Evolutionary conservation across 352 stramenopile genomes (phyloP), one percentile per base, ranked within the genome.

Genomic region (Thalassiosira mediterranea): DNA sequence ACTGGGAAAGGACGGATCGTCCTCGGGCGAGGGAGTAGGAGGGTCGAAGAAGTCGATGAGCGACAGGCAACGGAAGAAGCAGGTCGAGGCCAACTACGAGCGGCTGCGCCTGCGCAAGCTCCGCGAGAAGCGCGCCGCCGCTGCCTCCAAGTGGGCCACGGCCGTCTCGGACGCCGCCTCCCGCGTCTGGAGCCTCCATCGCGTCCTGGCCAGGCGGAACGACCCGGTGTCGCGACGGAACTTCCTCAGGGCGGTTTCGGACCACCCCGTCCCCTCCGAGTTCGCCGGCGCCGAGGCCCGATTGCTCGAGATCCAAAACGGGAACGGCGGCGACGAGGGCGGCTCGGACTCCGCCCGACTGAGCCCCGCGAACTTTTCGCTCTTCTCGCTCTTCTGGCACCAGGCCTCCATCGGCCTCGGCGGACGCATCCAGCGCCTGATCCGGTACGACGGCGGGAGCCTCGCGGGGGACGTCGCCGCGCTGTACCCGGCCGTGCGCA

Each of bases 331-430:
- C 29, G 40, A 26, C n/a, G 34, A 48, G 49, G 49, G 34, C 23
- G 67, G 25, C 37, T 19, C 3, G 25, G 52, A 63, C 11, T 54
- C 21, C 1, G n/a, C n/a, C n/a, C n/a, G n/a, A n/a, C 65, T 69
- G 19, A 78, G 70, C n/a, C 52, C 66, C 15, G 15, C 54, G 23
- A 72, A 79, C 32, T 88, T 87, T 75, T 86, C 72, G 17, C 40
- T 92, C 1, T 90, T 92, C 63, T 68, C 66, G 2, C 32, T 89
- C 7, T 92, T 86, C 79, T 92, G 87, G 87, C 59, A 83, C 28
- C 70, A 83, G 51, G 63, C 89, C 17, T 91, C 79, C 26, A 54
- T 81, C 13, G 70, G 71, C 2, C 59, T 92, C 46, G 81, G 76
- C 32, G 66, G 75, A 29, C 57, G 81, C 26, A 71, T 92, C 8